phyloP scores from a whole-genome alignment of 768 basidiomycete genomes.

The Cubamyces sp. region DNA sequence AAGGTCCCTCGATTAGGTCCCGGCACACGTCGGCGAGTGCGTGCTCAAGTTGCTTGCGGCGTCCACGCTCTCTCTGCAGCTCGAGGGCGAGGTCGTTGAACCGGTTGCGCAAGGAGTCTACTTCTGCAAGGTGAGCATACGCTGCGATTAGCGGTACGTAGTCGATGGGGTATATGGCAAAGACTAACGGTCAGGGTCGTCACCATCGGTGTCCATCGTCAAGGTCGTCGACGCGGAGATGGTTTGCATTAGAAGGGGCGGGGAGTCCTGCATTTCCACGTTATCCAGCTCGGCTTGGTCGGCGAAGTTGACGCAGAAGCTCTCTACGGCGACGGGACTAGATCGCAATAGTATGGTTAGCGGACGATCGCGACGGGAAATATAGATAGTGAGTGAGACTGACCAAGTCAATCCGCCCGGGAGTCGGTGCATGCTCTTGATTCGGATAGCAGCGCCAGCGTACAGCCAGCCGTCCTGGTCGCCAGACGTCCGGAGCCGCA shows the following conservation, averaged over 20 bases:
- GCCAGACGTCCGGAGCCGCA: neutral
- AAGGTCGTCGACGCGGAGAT: no score
- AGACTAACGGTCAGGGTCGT: no score
- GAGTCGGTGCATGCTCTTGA: neutral
- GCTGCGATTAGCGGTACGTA: no score
- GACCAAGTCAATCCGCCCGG: neutral
- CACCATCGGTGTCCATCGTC: no score
- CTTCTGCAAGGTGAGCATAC: no score
- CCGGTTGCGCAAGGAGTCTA: no score
- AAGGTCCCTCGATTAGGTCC: neutral
- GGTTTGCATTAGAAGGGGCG: no score
- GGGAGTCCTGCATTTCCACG: neutral
- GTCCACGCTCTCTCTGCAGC: neutral
- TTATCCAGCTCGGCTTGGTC: neutral
- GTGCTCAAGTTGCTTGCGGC: neutral
- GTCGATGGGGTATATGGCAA: no score
- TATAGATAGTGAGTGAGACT: neutral
- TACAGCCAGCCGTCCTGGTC: neutral
- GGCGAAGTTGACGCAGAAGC: neutral
- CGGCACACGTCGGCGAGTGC: conserved; percentile 1
- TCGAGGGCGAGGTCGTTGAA: neutral
- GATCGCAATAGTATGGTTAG: no score
- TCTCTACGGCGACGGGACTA: neutral
- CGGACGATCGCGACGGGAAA: no score
- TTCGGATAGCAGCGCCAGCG: conserved; percentile 1